Base-by-base conservation (phyloP, 1,284 basidiomycete species). In the Trichosporon coremiiforme region DNA sequence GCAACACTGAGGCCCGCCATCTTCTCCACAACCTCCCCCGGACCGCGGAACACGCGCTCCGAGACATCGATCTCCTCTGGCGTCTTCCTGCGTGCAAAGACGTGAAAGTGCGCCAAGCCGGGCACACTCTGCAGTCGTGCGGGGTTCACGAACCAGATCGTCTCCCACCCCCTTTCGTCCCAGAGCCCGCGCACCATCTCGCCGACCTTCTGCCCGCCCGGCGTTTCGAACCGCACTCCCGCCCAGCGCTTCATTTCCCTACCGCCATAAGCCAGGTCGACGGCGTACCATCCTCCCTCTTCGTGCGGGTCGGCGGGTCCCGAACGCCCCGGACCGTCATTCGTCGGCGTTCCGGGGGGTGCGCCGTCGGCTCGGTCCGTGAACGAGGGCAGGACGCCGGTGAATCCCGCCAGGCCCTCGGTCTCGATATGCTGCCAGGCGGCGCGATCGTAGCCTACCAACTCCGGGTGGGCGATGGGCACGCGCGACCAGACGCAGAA, bases 91-190 rank as follows among this genome's bases (percentile, higher is more conserved):
- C 81, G 65, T 9, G 81, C 83, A 73, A 84, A 81, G 36, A 84
- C 77, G 71, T 84, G 83, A 71, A 82, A 82, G 70, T 84, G 83
- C 12, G 80, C 79, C 57, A 82, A 78, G 0, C 80, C 80, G 2
- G 77, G 80, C 2, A 84, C 78, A 22, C 75, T 78, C 74, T 84
- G 83, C 2, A 84, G 74, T 2, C 81, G 73, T 0, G 77, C 74
- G 12, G 77, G 77, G 66, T 78, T 78, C 13, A 79, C 78, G 69
- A 77, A 76, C 80, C 80, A 84, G n/a, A 81, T 65, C 73, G 81
- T 83, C 70, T 84, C 83, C 76, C 77, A 84, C 1, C 82, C 82
- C 20, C 79, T 69, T 70, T 76, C 74, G 68, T 80, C 78, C 80
- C 81, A 84, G 29, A 84, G 66, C 7, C 69, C 78, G 38, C 72